These are phyloP conservation scores for Croton setiger DNA, from an alignment of 441 rosid species.

Conservation along the genomic window DNA sequence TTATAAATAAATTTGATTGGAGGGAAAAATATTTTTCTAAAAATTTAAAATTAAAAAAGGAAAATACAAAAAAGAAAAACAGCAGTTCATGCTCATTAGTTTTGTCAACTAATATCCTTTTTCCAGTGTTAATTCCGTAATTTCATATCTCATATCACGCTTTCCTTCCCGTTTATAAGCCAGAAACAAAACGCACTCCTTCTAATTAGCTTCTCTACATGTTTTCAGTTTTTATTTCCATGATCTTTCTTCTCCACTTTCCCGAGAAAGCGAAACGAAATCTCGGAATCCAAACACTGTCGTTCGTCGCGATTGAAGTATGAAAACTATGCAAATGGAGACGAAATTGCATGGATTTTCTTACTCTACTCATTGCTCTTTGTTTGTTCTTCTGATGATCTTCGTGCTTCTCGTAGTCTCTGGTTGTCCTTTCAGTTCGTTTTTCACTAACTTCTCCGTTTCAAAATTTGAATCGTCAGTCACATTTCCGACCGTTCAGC, in stretches of 20 bases:
- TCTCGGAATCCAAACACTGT: slow-evolving; percentile 27
- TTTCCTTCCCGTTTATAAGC: background rate
- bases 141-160: slow-evolving; percentile 6
- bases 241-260: slow-evolving; percentile 15
- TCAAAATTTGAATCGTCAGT: slow-evolving; percentile 13
- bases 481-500: slow-evolving; percentile 21
- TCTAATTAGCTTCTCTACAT: slow-evolving; percentile 11
- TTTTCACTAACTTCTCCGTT: slow-evolving; percentile 7
- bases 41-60: background rate
- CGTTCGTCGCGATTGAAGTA: background rate
- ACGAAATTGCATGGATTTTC: slow-evolving; percentile 6
- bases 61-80: background rate
- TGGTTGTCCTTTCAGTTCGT: background rate
- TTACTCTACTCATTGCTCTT: slow-evolving; percentile 5
- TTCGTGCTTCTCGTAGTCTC: slow-evolving; percentile 2
- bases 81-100: slow-evolving; percentile 14
- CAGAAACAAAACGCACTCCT: slow-evolving; percentile 10
- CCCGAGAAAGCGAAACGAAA: slow-evolving; percentile 14
- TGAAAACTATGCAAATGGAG: background rate
- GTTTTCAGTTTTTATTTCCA: slow-evolving; percentile 2
- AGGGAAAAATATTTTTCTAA: background rate
- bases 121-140: slow-evolving; percentile 3
- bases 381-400: background rate
- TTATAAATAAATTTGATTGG: no score
- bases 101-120: slow-evolving; percentile 6